Evolutionary conservation across 495 filamentous ascomycete genomes (phyloP).

Genomic region (Penicillium cosmopolitanum): DNA sequence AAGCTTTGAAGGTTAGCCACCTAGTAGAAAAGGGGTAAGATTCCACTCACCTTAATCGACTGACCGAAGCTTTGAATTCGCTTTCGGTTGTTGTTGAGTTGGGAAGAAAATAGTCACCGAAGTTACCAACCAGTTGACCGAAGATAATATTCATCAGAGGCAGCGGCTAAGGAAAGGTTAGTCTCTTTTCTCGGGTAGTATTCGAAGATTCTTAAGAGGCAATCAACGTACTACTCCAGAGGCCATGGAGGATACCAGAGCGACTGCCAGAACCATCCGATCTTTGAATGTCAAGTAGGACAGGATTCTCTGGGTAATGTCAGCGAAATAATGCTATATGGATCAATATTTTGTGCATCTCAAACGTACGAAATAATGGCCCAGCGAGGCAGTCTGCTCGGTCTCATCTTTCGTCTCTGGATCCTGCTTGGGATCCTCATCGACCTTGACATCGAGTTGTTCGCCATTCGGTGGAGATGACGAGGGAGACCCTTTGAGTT

Average conservation of each 20-base stretch:
- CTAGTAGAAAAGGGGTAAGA: too few relatives aligned
- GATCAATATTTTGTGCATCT: neutral
- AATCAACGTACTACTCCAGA: constrained; percentile 58
- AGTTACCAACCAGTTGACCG: constrained; percentile 43
- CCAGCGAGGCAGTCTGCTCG: constrained; percentile 5
- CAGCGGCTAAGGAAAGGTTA: constrained; percentile 28
- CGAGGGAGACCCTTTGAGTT: neutral
- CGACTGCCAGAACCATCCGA: constrained; percentile 63
- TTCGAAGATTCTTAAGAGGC: neutral
- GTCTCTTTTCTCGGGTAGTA: neutral
- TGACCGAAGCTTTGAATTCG: constrained; percentile 34
- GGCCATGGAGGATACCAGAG: constrained; percentile 62
- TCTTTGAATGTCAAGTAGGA: constrained; percentile 77
- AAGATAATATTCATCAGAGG: constrained; percentile 55
- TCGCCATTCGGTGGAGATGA: neutral
- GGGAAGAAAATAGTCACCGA: constrained; percentile 35
- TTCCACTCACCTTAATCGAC: constrained; percentile 28
- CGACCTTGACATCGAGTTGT: neutral
- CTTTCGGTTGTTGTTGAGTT: constrained; percentile 25
- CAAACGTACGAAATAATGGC: constrained; percentile 7
- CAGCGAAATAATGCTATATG: neutral
- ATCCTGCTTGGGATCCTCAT: neutral
- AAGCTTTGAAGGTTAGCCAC: constrained; percentile 16
- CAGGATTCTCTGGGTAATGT: constrained; percentile 15
- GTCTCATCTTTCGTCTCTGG: constrained; percentile 2